Evolutionary conservation across 192 early-diverging fungal genomes (phyloP).

Genomic region (Coemansia sp.): DNA sequence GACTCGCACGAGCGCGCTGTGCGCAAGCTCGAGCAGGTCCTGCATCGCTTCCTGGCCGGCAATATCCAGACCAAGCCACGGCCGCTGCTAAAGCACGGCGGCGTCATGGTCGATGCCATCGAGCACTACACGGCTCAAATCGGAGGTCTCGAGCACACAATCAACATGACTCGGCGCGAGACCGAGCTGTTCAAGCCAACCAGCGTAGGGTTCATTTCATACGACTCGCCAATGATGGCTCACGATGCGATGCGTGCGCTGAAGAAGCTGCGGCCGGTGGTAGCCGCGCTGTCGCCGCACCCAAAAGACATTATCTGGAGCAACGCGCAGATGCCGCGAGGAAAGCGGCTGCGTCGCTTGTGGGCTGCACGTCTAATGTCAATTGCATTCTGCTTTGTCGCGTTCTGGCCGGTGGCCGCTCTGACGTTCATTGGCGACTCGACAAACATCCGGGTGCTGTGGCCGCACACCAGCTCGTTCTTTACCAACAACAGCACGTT

Average conservation of each 20-base stretch:
- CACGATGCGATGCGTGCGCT: slow-evolving; percentile 46
- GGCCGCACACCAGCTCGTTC: slow-evolving; percentile 53
- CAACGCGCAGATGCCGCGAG: slow-evolving; percentile 61
- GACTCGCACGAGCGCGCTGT: slow-evolving; percentile 65
- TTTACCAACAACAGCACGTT: slow-evolving; percentile 55
- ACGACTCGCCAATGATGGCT: slow-evolving; percentile 55
- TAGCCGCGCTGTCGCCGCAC: slow-evolving; percentile 58
- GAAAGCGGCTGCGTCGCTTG: slow-evolving; percentile 48
- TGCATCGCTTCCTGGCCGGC: slow-evolving; percentile 57
- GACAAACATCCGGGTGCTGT: slow-evolving; percentile 58
- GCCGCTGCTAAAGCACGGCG: slow-evolving; percentile 46
- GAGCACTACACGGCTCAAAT: slow-evolving; percentile 68
- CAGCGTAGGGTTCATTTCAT: slow-evolving; percentile 74
- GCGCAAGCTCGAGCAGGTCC: slow-evolving; percentile 62
- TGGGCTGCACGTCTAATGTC: slow-evolving; percentile 52
- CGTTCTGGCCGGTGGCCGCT: slow-evolving; percentile 66
- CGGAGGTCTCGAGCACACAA: slow-evolving; percentile 57
- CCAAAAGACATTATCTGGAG: slow-evolving; percentile 78
- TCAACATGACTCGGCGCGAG: slow-evolving; percentile 54
- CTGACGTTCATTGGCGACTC: slow-evolving; percentile 63
- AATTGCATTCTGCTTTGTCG: slow-evolving; percentile 60
- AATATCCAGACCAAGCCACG: slow-evolving; percentile 32
- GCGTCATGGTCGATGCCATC: slow-evolving; percentile 65
- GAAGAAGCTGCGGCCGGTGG: slow-evolving; percentile 20
- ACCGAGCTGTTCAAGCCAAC: slow-evolving; percentile 57